Evolutionary conservation across 331 rosid species (phyloP).

Genomic region (Cydonia oblonga): DNA sequence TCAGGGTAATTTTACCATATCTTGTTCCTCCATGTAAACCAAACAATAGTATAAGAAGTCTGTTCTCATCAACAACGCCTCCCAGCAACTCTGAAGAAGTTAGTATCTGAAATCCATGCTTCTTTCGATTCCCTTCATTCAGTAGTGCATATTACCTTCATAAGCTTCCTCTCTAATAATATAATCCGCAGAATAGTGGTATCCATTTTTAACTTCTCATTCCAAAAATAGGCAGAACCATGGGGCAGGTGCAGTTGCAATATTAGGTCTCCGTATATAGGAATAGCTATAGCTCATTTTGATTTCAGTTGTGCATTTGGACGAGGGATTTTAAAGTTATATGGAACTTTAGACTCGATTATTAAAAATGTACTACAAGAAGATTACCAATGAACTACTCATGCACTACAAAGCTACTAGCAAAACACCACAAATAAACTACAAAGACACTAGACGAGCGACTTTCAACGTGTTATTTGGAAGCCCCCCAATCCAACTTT

Average conservation of each 20-base stretch:
- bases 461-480: no score
- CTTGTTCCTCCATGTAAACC: neutral
- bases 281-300: neutral
- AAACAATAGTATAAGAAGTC: neutral
- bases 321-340: neutral
- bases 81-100: neutral
- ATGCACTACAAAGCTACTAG: neutral
- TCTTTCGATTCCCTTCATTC: neutral
- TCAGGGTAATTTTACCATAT: neutral
- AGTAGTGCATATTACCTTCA: neutral
- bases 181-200: neutral
- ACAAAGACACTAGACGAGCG: no score
- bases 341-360: neutral
- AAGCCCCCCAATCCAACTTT: no score
- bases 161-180: neutral
- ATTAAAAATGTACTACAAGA: neutral
- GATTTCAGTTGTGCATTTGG: neutral
- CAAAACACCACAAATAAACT: neutral
- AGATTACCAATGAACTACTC: neutral
- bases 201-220: no score
- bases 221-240: no score
- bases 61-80: neutral
- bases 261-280: no score
- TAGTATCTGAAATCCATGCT: neutral
- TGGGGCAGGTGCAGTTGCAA: no score